A percentile compares a stretch with the other conserved stretches of the same genome.
These are phyloP conservation scores for Diplodia mutila DNA, from an alignment of 2,329 filamentous ascomycete genomes.

Conservation along the genomic window DNA sequence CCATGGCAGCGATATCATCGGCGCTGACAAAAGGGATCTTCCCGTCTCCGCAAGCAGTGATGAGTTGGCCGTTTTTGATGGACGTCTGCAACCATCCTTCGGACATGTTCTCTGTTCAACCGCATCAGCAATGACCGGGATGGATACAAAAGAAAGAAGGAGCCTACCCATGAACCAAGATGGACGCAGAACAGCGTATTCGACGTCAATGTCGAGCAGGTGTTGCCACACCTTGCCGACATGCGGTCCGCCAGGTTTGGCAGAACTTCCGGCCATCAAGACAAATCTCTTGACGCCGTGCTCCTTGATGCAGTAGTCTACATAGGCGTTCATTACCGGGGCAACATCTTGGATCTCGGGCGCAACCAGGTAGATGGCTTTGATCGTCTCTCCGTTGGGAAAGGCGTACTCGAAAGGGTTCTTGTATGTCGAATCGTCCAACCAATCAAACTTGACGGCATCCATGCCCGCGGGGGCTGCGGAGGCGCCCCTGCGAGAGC, in stretches of 20 bases:
- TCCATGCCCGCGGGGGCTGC: not conserved
- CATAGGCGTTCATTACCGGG: slow-evolving; percentile 45
- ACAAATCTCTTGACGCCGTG: slow-evolving; percentile 51
- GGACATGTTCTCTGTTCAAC: slow-evolving; percentile 50
- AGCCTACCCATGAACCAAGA: slow-evolving; percentile 56
- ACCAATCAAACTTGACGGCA: slow-evolving; percentile 51
- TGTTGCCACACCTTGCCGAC: slow-evolving; percentile 47
- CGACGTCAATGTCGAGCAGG: slow-evolving; percentile 43
- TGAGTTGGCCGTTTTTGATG: slow-evolving; percentile 48
- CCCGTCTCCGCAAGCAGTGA: slow-evolving; percentile 50
- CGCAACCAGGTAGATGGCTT: slow-evolving; percentile 49
- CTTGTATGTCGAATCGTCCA: slow-evolving; percentile 47
- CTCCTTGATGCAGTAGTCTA: slow-evolving; percentile 42
- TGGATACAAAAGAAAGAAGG: not conserved
- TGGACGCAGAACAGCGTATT: slow-evolving; percentile 46
- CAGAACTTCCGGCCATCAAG: slow-evolving; percentile 46
- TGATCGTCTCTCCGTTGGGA: slow-evolving; percentile 32
- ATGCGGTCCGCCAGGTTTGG: slow-evolving; percentile 42
- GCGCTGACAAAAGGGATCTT: slow-evolving; percentile 54
- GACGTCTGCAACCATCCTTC: slow-evolving; percentile 36
- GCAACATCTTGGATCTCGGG: slow-evolving; percentile 41
- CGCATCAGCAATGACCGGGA: not conserved
- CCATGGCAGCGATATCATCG: slow-evolving; percentile 54
- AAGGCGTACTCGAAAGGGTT: slow-evolving; percentile 36
- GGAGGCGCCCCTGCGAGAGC: slow-evolving; percentile 39